Evolutionary conservation across 768 basidiomycete species (phyloP).

Genomic region (Mycena chlorophos): DNA sequence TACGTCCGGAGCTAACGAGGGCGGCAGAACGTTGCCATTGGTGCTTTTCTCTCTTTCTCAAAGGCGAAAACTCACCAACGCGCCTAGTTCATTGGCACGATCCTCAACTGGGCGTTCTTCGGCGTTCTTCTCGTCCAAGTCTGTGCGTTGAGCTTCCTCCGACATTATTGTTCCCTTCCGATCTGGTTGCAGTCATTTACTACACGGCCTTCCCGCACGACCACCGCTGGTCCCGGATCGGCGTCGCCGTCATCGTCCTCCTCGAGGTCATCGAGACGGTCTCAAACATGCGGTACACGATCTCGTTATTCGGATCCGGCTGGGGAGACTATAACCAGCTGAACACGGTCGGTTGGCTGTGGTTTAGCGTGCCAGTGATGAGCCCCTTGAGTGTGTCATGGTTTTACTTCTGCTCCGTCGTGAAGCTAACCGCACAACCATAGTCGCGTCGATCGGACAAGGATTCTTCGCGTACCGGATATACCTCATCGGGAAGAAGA

Average conservation of each 20-base stretch:
- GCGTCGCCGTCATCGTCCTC: constrained; percentile 8
- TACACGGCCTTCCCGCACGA: constrained; percentile 14
- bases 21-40: not conserved
- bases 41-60: not conserved
- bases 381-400: constrained; percentile 4
- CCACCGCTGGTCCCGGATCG: not conserved
- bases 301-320: constrained; percentile 4
- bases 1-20: not conserved
- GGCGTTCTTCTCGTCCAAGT: constrained; percentile 11
- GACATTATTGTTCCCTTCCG: not conserved
- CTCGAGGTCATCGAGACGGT: constrained; percentile 13
- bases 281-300: not conserved
- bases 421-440: not conserved
- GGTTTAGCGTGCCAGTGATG: constrained; percentile 11
- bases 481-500: not conserved
- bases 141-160: constrained; percentile 1
- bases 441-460: constrained; percentile 13
- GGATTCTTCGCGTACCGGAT: constrained; percentile 11
- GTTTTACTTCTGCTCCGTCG: too few species aligned
- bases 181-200: constrained; percentile 4
- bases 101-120: constrained; percentile 15
- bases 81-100: constrained; percentile 11
- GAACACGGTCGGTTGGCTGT: constrained; percentile 12
- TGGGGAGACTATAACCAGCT: constrained; percentile 12
- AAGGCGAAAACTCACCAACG: not conserved